Evolutionary conservation across 2,329 filamentous ascomycete genomes (phyloP).

Genomic region (Rachicladosporium sp.): DNA sequence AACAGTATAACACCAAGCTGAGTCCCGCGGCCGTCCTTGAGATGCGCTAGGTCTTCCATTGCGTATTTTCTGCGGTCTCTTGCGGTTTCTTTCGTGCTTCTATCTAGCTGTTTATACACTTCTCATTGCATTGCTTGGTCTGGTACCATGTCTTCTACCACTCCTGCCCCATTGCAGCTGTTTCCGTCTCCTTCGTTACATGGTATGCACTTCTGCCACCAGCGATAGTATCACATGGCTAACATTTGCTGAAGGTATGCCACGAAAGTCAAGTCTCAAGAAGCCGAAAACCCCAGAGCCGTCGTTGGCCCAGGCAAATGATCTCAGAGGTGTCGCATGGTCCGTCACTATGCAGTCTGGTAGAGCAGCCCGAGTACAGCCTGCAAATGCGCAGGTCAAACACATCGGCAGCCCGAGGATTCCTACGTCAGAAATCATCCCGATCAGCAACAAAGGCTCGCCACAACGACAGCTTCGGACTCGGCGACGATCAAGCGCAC

Average conservation of each 20-base stretch:
- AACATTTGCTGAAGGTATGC: not conserved
- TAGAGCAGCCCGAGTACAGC: slow-evolving; percentile 9
- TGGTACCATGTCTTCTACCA: slow-evolving; percentile 10
- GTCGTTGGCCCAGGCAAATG: slow-evolving; percentile 3
- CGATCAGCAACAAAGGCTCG: not conserved
- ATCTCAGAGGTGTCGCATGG: slow-evolving; percentile 17
- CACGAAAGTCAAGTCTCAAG: slow-evolving; percentile 12
- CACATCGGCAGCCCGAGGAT: slow-evolving; percentile 7
- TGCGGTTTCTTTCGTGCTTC: slow-evolving; percentile 1
- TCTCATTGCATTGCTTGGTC: slow-evolving; percentile 5
- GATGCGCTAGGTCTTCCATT: slow-evolving; percentile 8
- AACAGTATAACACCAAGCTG: not conserved
- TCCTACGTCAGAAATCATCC: not conserved
- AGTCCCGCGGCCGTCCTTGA: slow-evolving; percentile 6
- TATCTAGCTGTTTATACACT: not conserved
- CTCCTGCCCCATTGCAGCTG: slow-evolving; percentile 9
- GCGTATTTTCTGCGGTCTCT: slow-evolving; percentile 2
- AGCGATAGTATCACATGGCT: too few species aligned
- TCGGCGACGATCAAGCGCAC: slow-evolving; percentile 9
- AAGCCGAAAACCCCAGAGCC: slow-evolving; percentile 5
- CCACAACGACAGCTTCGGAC: slow-evolving; percentile 7
- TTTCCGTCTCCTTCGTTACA: slow-evolving; percentile 10
- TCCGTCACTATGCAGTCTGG: slow-evolving; percentile 12
- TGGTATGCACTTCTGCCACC: too few species aligned
- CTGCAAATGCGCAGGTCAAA: slow-evolving; percentile 15